Evolutionary conservation across 768 basidiomycete genomes (phyloP).

Genomic region (Xerocomus spinulosus): DNA sequence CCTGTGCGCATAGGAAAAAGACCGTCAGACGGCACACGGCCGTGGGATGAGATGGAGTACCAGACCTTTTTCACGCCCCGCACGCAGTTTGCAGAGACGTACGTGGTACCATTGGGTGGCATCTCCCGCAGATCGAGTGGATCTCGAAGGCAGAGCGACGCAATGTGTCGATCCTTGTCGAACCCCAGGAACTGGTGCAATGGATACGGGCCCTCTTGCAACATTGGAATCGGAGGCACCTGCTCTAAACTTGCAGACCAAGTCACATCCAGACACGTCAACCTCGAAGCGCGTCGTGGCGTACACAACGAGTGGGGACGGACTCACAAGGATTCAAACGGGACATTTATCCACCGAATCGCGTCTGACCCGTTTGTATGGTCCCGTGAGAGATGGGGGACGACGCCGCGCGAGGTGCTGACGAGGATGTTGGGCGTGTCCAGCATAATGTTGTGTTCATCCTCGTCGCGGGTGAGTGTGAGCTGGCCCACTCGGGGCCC

Average conservation of each 20-base stretch:
- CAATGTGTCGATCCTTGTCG: slow-evolving; percentile 40
- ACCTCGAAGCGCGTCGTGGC: neutral
- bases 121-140: slow-evolving; percentile 60
- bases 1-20: slow-evolving; percentile 48
- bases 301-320: neutral
- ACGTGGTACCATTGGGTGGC: slow-evolving; percentile 64
- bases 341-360: slow-evolving; percentile 61
- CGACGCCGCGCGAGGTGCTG: slow-evolving; percentile 64
- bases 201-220: slow-evolving; percentile 47
- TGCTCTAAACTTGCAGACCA: slow-evolving; percentile 51
- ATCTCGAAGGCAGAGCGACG: slow-evolving; percentile 62
- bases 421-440: slow-evolving; percentile 60
- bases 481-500: slow-evolving; percentile 26
- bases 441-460: slow-evolving; percentile 33
- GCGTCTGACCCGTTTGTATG: slow-evolving; percentile 43
- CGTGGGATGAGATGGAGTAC: neutral
- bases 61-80: slow-evolving; percentile 70
- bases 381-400: slow-evolving; percentile 73
- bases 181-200: slow-evolving; percentile 68
- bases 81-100: slow-evolving; percentile 53
- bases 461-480: slow-evolving; percentile 11
- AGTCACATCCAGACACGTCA: neutral
- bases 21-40: slow-evolving; percentile 13
- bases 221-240: slow-evolving; percentile 59
- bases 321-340: slow-evolving; percentile 81